Conservation (phyloP, 228 moss, liverwort and hornwort genomes). For the Sphagnum magellanicum region DNA sequence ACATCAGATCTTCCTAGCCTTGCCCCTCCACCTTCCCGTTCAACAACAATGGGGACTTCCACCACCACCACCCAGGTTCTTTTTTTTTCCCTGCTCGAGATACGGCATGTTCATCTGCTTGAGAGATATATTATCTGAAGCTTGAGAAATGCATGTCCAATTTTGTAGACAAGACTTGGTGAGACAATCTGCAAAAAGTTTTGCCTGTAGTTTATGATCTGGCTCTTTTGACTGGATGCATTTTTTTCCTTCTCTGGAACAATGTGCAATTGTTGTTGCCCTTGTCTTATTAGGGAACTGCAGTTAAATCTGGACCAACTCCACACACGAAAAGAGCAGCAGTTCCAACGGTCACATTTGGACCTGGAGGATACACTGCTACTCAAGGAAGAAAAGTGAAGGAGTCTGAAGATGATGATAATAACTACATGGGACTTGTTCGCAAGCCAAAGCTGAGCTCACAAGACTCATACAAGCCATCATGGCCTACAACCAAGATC, state of each 20-base stretch:
- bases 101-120: no score
- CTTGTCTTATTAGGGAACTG: slow-evolving; percentile 3
- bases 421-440: slow-evolving; percentile 34
- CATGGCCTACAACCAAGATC: slow-evolving; percentile 33
- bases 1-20: slow-evolving; percentile 44
- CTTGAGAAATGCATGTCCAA: no score
- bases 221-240: no score
- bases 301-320: slow-evolving; percentile 10
- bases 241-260: no score
- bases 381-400: slow-evolving; percentile 25
- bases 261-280: not conserved
- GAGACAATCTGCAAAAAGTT: no score
- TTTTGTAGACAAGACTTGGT: no score
- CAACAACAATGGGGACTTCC: not conserved
- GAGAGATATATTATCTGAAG: no score
- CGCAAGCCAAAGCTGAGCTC: slow-evolving; percentile 45
- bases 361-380: slow-evolving; percentile 39
- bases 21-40: slow-evolving; percentile 28
- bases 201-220: no score
- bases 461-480: slow-evolving; percentile 39
- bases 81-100: no score
- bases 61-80: no score
- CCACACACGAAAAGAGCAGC: slow-evolving; percentile 8
- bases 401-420: slow-evolving; percentile 3
- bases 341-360: slow-evolving; percentile 39